Base-by-base conservation (phyloP, 371 early-diverging fungal genomes). In the Mucor circinelloides region DNA sequence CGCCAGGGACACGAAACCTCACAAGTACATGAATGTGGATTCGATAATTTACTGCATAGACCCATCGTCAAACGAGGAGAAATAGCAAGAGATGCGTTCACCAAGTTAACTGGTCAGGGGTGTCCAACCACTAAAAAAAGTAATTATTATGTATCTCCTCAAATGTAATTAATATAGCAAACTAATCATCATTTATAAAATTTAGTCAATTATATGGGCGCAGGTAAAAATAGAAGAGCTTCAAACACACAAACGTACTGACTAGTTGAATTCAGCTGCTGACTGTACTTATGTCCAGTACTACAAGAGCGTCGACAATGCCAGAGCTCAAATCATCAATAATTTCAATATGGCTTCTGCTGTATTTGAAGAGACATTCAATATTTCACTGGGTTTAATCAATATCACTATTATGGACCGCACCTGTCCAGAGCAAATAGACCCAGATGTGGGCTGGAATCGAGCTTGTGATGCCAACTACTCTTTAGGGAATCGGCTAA, bases 341-440 rank as follows among this genome's bases (percentile, higher is more conserved):
- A 81, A 91, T 67, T 92, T 90, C 83, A 92, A 92, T 75, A 87
- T 84, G 48, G 93, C 88, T 6, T 93, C 94, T 25, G 90, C 86
- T 5, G 82, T 95, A 7, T 98, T 96, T 74, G 95, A 97, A 78
- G 79, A 87, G 5, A 91, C 93, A n/a, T 96, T 97, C 75, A 96
- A 97, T 71, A 84, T 98, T 9, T 85, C 86, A 2, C 80, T 97
- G 25, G 97, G 96, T 2, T 67, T 98, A 25, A 90, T 95, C 44
- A 84, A 92, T 46, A 90, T 97, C 50, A 86, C 91, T 42, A 79
- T 95, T 32, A 87, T 88, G 67, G 69, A 84, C 17, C 72, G 82
- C 6, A 72, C 71, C 8, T 94, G 94, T 67, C 89, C 91, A 0
- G 31, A 75, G 0, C 52, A 71, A 3, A 76, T 72, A 9, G 78